Base-by-base conservation (phyloP, 257 asterid genomes). In the Euphrasia confusa region DNA sequence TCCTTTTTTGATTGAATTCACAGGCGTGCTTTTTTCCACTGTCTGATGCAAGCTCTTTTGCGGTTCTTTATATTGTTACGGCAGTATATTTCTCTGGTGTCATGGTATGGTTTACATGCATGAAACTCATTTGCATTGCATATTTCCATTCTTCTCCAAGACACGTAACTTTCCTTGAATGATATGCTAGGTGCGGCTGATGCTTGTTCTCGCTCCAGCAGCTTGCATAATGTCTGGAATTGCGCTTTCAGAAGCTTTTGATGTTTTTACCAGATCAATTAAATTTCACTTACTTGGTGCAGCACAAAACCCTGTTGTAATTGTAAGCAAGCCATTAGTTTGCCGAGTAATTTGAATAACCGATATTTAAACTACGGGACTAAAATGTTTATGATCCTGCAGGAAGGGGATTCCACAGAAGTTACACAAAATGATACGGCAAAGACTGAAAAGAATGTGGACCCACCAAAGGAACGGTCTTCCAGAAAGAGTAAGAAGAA, bases 171-270 rank as follows among this genome's bases (percentile, higher is more conserved):
- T 56, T 61, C 33, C n/a, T 68, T 75, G 67, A 53, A 69, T 73
- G 54, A 58, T 66, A 75, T 73, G 73, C 49, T 81, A 87, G 99
- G 99, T 89, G 61, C 96, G 99, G 13, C 78, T 93, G 74, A 93
- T 93, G 99, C 97, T 93, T 71, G 99, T 93, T 44, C 90, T 93
- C 64, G 99, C 99, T 72, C 97, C 99, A 40, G 99, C 97, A 11
- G 99, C 99, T 64, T 93, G 99, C 76, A 87, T 93, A 75, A 80
- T 93, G 97, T 93, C 99, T 74, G 99, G 97, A 74, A 93, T 89
- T 65, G 99, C 99, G 56, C 96, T 93, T 66, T 93, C 99, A 7
- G 88, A 84, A 79, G 95, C 99, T 50, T 89, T 89, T 77, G 90
- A 72, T 63, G 94, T 87, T 74, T 74, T 93, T 53, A 89, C 99